Evolutionary conservation across 2,329 filamentous ascomycete genomes (phyloP), one percentile per base, ranked within the genome.

Genomic region (Hypoxylon sp.): DNA sequence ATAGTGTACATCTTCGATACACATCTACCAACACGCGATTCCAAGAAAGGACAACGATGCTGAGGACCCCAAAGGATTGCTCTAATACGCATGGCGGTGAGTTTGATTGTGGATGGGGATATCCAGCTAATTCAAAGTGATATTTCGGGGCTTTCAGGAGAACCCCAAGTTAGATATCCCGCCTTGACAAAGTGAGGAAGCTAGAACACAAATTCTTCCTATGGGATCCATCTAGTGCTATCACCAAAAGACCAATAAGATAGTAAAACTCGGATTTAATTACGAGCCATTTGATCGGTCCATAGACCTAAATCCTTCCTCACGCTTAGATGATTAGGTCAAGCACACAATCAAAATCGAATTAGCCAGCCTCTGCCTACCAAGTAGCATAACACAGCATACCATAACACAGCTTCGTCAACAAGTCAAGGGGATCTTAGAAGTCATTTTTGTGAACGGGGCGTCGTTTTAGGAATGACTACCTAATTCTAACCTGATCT

Each of bases 401-500:
- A 22, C 1, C 19, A 22, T 22, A 22, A 22, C 19, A 22, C 19
- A 22, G 19, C 19, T 22, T 22, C 19, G 19, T 22, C 19, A 22
- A 22, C 19, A 22, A 22, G 19, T 22, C 19, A 22, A 22, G 19
- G 19, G 19, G 19, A 22, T 22, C 3, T 22, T 22, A 22, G 19
- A 22, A 22, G 19, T 22, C 19, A 22, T 22, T 22, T 1, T 22
- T 22, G 19, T 22, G 22, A 24, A 62, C 24, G 42, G 14, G 19
- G 31, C 13, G 53, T 51, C 22, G 22, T 37, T 22, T 48, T 35
- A 14, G 5, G 31, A 46, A 14, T 47, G 17, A 26, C 44, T 50
- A 48, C 46, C 44, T 58, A 39, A n/a, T 9, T 26, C 44, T 37
- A 19, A 8, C 42, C 31, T 66, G 10, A 47, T 31, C 76, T 87